Evolutionary conservation across 129 eudicot genomes (phyloP).

Genomic region (Daucus carota): DH1_v3.0 NC_030384.2:47695001-47695500

Average conservation of each 20-base stretch:
- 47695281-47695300: too few relatives aligned
- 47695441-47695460: neutral
- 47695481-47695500: neutral
- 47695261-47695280: too few relatives aligned
- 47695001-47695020: too few relatives aligned
- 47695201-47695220: too few relatives aligned
- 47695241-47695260: too few relatives aligned
- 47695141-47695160: too few relatives aligned
- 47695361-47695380: constrained; percentile 8
- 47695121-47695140: neutral
- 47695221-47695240: too few relatives aligned
- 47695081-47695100: neutral
- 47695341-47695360: constrained; percentile 3
- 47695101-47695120: neutral
- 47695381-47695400: neutral
- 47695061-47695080: neutral
- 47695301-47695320: too few relatives aligned
- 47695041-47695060: neutral
- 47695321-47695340: too few relatives aligned
- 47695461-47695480: neutral
- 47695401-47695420: constrained; percentile 3
- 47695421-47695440: constrained; percentile 10
- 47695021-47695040: neutral
- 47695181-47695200: too few relatives aligned
- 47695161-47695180: too few relatives aligned